Evolutionary conservation across 768 basidiomycete species (phyloP).

Genomic region (Cyathus striatus): DNA sequence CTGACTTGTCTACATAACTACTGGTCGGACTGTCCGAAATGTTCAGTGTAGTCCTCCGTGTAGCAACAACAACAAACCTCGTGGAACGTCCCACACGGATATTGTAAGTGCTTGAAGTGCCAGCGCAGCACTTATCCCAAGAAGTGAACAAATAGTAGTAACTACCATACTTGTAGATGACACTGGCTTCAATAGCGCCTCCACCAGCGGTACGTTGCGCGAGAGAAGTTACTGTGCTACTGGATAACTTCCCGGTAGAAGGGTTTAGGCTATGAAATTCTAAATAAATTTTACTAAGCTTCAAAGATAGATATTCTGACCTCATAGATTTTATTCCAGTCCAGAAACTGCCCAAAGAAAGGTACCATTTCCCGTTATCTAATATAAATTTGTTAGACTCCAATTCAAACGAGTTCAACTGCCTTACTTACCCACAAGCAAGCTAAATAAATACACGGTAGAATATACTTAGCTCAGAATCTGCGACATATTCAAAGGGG

Average conservation of each 20-base stretch:
- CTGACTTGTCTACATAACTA: slow-evolving; percentile 40
- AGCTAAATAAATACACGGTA: slow-evolving; percentile 10
- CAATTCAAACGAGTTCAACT: not conserved
- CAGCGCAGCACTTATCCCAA: slow-evolving; percentile 50
- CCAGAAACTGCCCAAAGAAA: slow-evolving; percentile 53
- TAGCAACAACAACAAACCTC: slow-evolving; percentile 21
- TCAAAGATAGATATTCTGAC: slow-evolving; percentile 7
- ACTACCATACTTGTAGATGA: slow-evolving; percentile 34
- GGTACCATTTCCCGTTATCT: slow-evolving; percentile 39
- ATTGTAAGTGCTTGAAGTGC: slow-evolving; percentile 52
- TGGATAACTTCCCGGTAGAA: slow-evolving; percentile 36
- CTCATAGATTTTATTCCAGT: slow-evolving; percentile 41
- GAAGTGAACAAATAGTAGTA: slow-evolving; percentile 53
- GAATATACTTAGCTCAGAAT: too few relatives aligned
- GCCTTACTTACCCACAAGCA: slow-evolving; percentile 20
- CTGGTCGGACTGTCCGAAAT: slow-evolving; percentile 37
- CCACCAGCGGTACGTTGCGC: slow-evolving; percentile 36
- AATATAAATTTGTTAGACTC: slow-evolving; percentile 5
- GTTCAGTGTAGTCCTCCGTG: not conserved
- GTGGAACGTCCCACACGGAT: slow-evolving; percentile 50
- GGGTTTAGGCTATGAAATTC: slow-evolving; percentile 21
- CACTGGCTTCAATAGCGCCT: slow-evolving; percentile 46
- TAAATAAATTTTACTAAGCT: not conserved
- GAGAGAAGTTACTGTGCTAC: slow-evolving; percentile 32
- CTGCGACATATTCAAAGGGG: too few relatives aligned